These are phyloP conservation scores for Monsonia emarginata DNA, from an alignment of 441 rosid species.

Conservation along the genomic window DNA sequence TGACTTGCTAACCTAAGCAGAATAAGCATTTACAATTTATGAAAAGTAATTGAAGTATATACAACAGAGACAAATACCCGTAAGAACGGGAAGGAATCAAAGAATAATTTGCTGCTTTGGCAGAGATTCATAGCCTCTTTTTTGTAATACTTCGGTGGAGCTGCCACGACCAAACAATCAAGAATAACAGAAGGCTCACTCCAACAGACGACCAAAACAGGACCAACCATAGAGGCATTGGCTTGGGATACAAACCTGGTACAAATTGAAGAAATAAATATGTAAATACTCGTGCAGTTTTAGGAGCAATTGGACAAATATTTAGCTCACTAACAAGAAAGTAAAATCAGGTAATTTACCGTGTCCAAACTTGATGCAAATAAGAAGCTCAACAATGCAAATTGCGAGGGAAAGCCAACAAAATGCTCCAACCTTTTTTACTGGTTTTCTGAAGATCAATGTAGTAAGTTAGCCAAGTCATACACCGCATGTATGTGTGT, in stretches of 20 bases:
- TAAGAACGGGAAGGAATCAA: conserved; percentile 30
- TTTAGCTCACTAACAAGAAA: neutral
- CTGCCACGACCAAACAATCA: conserved; percentile 76
- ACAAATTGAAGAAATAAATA: neutral
- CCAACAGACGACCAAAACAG: conserved; percentile 66
- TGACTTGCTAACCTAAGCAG: conserved; percentile 30
- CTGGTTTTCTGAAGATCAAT: conserved; percentile 1
- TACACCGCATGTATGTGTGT: no score
- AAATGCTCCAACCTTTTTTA: conserved; percentile 93
- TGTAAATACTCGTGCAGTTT: neutral
- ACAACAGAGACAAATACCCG: conserved; percentile 30
- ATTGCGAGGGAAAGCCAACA: conserved; percentile 98
- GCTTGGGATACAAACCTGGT: conserved; percentile 73
- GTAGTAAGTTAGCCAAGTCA: neutral
- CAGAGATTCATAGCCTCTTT: conserved; percentile 49
- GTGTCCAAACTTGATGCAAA: conserved; percentile 94
- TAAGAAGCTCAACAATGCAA: conserved; percentile 92
- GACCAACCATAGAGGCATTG: conserved; percentile 75
- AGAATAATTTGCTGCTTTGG: conserved; percentile 25
- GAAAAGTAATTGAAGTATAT: conserved; percentile 13
- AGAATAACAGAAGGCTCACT: conserved; percentile 37
- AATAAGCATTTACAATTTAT: conserved; percentile 46
- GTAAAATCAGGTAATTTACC: conserved; percentile 35
- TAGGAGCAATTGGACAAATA: no score
- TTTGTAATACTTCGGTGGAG: conserved; percentile 42